Evolutionary conservation across 1,139 yeast genomes (phyloP), one percentile per base, ranked within the genome.

Genomic region (Wickerhamiella infanticola): DNA sequence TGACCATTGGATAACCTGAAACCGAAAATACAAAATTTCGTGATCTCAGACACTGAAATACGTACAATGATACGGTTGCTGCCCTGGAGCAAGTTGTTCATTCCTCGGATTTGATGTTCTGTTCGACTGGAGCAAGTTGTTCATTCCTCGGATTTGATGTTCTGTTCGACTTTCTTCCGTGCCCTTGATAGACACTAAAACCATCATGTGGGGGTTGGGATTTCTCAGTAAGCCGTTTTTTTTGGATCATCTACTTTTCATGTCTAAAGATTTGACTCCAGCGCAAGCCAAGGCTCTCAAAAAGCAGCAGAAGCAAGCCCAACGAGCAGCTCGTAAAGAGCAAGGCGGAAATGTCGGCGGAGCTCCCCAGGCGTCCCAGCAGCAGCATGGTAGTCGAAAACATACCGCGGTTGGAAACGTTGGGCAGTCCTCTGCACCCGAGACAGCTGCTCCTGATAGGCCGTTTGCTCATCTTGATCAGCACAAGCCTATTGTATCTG

Each of bases 391-490:
- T 29, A 29, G 11, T 29, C 33, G 33, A 7, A 29, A 29, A 29
- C 33, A 29, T 7, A 29, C 7, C 33, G 9, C 33, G 7, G 11
- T 7, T 11, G 33, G 9, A 7, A 11, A 11, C 33, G 9, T 11
- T 29, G 33, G 33, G 11, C 33, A 7, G 11, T 7, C 33, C 68
- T 50, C 71, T 67, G 50, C 63, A 63, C 45, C 62, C 66, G 46
- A 53, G 62, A 41, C 69, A 72, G 3, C 67, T 65, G 47, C 69
- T 40, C 26, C 47, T 48, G 11, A 13, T 13, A 55, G 85, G 3
- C 68, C 86, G 55, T 90, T 90, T 64, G 81, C 93, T 48, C 97
- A 90, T 66, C 69, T 90, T 56, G 96, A 86, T 57, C 79, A 86
- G 4, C 63, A 57, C 7, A 48, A 53, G 41, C 50, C 65, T 37